phyloP scores from a whole-genome alignment of 306 rosid species.

The Trifolium fragiferum region DNA sequence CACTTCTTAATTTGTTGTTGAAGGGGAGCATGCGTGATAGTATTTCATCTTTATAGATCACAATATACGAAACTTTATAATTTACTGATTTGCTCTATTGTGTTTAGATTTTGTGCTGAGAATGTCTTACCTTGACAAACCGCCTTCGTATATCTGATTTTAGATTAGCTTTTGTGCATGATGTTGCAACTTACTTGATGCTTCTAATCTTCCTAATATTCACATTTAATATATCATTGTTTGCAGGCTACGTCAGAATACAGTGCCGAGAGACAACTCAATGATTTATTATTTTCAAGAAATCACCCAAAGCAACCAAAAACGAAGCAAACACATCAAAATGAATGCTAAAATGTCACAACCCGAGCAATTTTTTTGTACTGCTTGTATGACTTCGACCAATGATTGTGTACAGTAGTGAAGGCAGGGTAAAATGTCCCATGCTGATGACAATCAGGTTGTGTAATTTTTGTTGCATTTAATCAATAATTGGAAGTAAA shows the following conservation, averaged over 20 bases:
- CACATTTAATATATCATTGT: slow-evolving; percentile 15
- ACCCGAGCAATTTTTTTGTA: slow-evolving; percentile 27
- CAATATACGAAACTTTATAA: background rate
- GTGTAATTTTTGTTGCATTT: slow-evolving; percentile 49
- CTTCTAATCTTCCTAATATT: slow-evolving; percentile 32
- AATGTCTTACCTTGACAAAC: background rate
- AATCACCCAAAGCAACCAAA: slow-evolving; percentile 65
- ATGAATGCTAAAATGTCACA: slow-evolving; percentile 44
- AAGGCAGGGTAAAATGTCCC: slow-evolving; percentile 42
- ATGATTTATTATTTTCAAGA: slow-evolving; percentile 79
- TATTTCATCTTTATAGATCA: background rate
- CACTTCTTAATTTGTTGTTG: background rate
- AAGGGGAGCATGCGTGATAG: background rate
- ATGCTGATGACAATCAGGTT: slow-evolving; percentile 41
- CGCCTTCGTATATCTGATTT: slow-evolving; percentile 13
- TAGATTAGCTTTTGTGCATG: slow-evolving; percentile 7
- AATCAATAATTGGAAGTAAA: slow-evolving; percentile 51
- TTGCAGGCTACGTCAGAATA: slow-evolving; percentile 89
- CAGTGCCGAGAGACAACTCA: slow-evolving; percentile 86
- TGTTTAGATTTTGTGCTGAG: slow-evolving; percentile 15
- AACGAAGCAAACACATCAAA: slow-evolving; percentile 68
- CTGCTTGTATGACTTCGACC: slow-evolving; percentile 31
- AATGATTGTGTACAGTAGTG: slow-evolving; percentile 41
- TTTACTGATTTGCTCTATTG: background rate
- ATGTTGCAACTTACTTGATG: background rate